Evolutionary conservation across 2,329 filamentous ascomycete genomes (phyloP).

Genomic region (Fulvia fulva): DNA sequence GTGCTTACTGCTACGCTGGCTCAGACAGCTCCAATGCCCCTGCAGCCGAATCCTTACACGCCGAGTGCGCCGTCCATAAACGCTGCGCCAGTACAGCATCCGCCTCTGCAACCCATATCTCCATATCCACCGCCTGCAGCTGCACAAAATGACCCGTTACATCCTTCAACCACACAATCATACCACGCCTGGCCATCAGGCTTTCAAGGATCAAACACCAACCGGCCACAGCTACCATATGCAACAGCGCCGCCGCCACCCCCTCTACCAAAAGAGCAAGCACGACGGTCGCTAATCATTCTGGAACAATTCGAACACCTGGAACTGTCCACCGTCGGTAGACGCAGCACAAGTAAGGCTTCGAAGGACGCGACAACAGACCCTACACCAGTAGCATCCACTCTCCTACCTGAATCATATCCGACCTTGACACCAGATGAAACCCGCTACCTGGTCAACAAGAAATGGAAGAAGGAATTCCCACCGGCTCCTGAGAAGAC

Average conservation of each 20-base stretch:
- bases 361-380: constrained; percentile 37
- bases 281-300: constrained; percentile 32
- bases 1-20: constrained; percentile 17
- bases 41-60: constrained; percentile 9
- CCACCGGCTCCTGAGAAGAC: constrained; percentile 32
- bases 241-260: constrained; percentile 19
- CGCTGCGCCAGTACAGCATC: constrained; percentile 4
- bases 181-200: constrained; percentile 22
- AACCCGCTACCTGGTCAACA: constrained; percentile 50
- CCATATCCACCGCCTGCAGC: constrained; percentile 8
- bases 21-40: background rate
- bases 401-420: constrained; percentile 46
- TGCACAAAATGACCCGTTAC: background rate
- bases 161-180: constrained; percentile 3
- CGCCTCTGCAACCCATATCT: constrained; percentile 8
- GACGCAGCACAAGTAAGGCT: constrained; percentile 17
- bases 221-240: constrained; percentile 17
- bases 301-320: constrained; percentile 34
- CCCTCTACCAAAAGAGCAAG: constrained; percentile 33
- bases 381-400: constrained; percentile 55
- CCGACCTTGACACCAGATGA: constrained; percentile 51
- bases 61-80: constrained; percentile 20
- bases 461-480: constrained; percentile 39
- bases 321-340: constrained; percentile 21
- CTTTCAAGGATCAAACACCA: constrained; percentile 18